These are phyloP conservation scores for Fraxinus baroniana DNA, from an alignment of 305 asterid genomes.

Conservation along the genomic window DNA sequence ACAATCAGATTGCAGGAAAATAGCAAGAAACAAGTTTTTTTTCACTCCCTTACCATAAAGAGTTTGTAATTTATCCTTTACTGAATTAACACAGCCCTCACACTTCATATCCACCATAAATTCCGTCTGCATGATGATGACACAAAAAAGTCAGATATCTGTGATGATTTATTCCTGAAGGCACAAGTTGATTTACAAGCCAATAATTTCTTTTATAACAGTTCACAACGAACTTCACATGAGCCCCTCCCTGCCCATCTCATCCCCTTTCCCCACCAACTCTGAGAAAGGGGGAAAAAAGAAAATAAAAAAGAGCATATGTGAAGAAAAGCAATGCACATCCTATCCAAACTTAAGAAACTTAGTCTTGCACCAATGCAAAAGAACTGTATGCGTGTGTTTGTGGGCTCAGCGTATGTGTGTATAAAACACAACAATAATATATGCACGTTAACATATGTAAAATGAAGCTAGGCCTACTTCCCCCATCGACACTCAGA, in stretches of 20 bases:
- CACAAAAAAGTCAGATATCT: constrained; percentile 18
- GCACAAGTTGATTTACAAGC: neutral
- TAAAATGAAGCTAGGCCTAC: neutral
- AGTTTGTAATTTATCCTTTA: constrained; percentile 65
- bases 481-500: neutral
- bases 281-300: neutral
- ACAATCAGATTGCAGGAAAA: neutral
- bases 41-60: constrained; percentile 58
- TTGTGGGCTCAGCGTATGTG: neutral
- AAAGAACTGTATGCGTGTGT: neutral
- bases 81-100: constrained; percentile 83
- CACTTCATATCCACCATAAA: constrained; percentile 94
- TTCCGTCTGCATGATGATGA: constrained; percentile 61
- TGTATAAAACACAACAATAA: neutral
- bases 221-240: neutral
- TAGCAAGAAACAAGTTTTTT: neutral
- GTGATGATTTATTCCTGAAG: constrained; percentile 6
- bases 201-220: neutral
- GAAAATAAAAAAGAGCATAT: neutral
- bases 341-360: neutral
- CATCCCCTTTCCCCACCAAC: neutral
- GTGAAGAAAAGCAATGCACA: neutral
- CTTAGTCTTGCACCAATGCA: neutral
- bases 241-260: neutral
- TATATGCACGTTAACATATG: neutral